Percentiles rank a stretch among this genome's conserved stretches.
These are phyloP conservation scores for Phytopythium delawarense DNA, from an alignment of 352 stramenopile species.

Conservation along the genomic window DNA sequence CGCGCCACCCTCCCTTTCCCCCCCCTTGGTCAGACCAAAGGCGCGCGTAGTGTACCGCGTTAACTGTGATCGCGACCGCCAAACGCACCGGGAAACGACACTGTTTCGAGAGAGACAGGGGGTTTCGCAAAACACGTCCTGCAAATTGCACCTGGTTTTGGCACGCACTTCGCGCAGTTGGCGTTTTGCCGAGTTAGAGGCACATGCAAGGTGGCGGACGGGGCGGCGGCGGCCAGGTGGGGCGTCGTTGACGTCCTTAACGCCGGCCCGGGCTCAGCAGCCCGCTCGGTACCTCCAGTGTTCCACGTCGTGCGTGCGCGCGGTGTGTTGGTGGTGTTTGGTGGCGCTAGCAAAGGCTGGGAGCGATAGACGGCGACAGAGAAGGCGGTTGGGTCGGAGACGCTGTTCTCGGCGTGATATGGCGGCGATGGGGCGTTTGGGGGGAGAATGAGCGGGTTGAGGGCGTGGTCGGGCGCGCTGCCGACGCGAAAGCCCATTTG, in stretches of 20 bases:
- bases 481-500: background rate
- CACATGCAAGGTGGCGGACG: background rate
- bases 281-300: background rate
- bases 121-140: background rate
- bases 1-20: background rate
- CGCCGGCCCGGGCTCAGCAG: no score
- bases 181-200: background rate
- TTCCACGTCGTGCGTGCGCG: background rate
- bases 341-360: background rate
- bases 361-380: background rate
- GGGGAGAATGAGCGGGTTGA: background rate
- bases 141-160: slow-evolving; percentile 1
- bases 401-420: background rate
- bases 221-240: no score
- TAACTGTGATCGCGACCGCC: background rate
- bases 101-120: slow-evolving; percentile 1
- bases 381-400: background rate
- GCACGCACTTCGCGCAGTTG: background rate
- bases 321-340: background rate
- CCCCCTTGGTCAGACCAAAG: background rate
- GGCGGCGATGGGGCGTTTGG: background rate
- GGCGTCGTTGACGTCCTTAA: no score
- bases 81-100: slow-evolving; percentile 2
- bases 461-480: background rate
- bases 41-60: background rate